Evolutionary conservation across 176 grass and related monocot genomes (phyloP).

Genomic region (Bolboschoenus planiculmis): DNA sequence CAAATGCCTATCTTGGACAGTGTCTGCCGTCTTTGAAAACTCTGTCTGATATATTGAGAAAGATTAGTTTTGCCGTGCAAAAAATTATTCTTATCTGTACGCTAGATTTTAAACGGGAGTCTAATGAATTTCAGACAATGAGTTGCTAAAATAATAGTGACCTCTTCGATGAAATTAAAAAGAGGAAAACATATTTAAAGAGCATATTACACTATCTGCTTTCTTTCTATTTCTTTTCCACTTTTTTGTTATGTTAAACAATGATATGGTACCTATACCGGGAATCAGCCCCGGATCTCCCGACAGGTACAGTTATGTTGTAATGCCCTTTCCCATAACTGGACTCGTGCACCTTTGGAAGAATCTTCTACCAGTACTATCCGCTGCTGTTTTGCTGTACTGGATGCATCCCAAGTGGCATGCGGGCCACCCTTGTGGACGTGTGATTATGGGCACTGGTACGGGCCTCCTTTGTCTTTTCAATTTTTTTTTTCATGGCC

Average conservation of each 20-base stretch:
- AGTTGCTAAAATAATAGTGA: neutral
- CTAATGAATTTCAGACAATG: neutral
- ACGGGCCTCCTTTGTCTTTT: neutral
- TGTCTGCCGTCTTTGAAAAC: neutral
- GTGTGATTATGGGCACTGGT: neutral
- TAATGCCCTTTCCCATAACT: neutral
- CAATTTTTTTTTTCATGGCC: neutral
- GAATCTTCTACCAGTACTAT: neutral
- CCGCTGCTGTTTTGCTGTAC: neutral
- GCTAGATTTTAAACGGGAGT: slow-evolving; percentile 1
- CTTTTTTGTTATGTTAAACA: neutral
- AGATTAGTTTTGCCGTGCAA: neutral
- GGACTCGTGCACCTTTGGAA: neutral
- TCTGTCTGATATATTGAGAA: neutral
- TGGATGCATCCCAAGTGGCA: neutral
- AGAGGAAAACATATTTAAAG: neutral
- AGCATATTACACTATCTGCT: neutral
- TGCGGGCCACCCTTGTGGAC: neutral
- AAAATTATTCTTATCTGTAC: neutral
- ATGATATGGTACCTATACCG: neutral
- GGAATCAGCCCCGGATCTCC: neutral
- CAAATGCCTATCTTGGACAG: neutral
- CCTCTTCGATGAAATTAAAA: neutral
- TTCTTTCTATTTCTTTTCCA: neutral
- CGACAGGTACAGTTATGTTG: neutral